These are phyloP conservation scores for Globisporangium heterothallicum DNA, from an alignment of 352 stramenopile species.

Conservation along the genomic window DNA sequence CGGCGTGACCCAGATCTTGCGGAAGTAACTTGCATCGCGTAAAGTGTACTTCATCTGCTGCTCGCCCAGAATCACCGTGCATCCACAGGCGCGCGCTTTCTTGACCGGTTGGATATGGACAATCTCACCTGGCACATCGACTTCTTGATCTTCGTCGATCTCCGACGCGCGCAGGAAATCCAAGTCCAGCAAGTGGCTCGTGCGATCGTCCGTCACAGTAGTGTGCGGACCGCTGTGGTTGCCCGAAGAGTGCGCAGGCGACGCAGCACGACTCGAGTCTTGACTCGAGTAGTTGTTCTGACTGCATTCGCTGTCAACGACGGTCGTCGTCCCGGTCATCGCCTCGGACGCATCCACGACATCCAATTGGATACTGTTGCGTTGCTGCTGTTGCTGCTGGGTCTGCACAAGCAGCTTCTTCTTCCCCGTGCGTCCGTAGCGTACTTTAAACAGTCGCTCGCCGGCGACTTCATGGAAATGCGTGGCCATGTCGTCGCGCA, in stretches of 20 bases:
- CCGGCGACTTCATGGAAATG: constrained; percentile 62
- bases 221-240: not conserved
- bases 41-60: constrained; percentile 70
- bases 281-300: constrained; percentile 9
- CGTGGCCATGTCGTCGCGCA: constrained; percentile 65
- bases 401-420: constrained; percentile 25
- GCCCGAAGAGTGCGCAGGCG: not conserved
- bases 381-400: constrained; percentile 10
- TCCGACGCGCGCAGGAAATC: constrained; percentile 29
- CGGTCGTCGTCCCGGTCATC: not conserved
- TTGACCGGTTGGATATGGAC: constrained; percentile 62
- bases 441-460: constrained; percentile 54
- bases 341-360: not conserved
- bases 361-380: constrained; percentile 7
- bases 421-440: constrained; percentile 36
- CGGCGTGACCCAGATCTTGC: constrained; percentile 57
- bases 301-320: constrained; percentile 8
- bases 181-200: constrained; percentile 19
- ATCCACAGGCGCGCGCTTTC: constrained; percentile 50
- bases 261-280: not conserved
- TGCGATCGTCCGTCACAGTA: not conserved
- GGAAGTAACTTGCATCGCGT: constrained; percentile 62
- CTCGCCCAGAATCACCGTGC: constrained; percentile 56
- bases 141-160: constrained; percentile 42
- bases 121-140: constrained; percentile 68